Conservation (phyloP, 169 alveolate genomes). For the Prorocentrum cordatum region DNA sequence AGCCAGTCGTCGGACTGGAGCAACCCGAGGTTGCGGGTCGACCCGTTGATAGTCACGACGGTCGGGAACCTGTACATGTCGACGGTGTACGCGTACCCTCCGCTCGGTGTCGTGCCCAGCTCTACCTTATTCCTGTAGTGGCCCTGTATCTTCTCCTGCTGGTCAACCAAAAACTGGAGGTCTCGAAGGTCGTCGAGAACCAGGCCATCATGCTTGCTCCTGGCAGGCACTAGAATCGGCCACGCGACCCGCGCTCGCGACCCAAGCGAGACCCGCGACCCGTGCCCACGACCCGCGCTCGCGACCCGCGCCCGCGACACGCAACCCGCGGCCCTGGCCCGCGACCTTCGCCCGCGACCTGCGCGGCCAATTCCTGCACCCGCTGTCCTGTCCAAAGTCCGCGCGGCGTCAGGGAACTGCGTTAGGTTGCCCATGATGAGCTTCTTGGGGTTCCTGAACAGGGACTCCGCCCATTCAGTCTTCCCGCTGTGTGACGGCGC, state of each 20-base stretch:
- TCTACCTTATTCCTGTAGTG: not conserved
- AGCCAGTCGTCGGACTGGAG: constrained; percentile 9
- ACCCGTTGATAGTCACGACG: not conserved
- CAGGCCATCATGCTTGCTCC: not conserved
- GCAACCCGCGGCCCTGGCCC: no score
- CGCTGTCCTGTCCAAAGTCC: not conserved
- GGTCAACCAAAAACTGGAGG: not conserved
- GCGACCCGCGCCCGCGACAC: no score
- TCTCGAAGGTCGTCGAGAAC: not conserved
- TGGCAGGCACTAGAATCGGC: not conserved
- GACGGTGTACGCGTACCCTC: not conserved
- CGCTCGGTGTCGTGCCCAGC: constrained; percentile 7
- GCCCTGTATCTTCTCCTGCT: constrained; percentile 25
- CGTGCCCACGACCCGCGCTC: no score
- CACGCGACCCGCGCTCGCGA: not conserved
- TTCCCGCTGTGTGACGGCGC: not conserved
- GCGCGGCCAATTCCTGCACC: not conserved
- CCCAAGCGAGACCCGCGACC: not conserved
- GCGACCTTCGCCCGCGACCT: not conserved
- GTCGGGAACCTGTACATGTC: not conserved
- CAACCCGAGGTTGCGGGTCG: not conserved
- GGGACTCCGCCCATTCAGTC: not conserved
- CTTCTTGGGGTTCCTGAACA: not conserved
- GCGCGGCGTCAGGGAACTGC: not conserved
- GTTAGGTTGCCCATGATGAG: not conserved